Percentiles rank a stretch among this genome's conserved stretches.
Evolutionary conservation across 1,139 yeast genomes (phyloP).

Genomic region (Suhomyces bribrorum): DNA sequence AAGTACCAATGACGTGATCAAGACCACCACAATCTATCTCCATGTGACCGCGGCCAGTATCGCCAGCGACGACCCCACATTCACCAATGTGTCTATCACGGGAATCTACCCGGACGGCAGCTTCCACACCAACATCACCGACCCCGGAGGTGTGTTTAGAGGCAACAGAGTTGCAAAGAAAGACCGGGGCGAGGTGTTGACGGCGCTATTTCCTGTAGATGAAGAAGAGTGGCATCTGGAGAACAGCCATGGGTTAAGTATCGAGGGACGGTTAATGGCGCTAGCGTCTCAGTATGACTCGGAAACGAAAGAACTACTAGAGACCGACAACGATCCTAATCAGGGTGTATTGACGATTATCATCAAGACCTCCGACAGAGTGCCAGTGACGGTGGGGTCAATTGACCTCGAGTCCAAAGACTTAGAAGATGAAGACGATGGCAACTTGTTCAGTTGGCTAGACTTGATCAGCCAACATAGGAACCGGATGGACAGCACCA

Average conservation of each 20-base stretch:
- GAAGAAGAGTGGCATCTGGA: conserved; percentile 6
- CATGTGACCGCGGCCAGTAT: conserved; percentile 9
- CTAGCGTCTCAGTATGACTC: conserved; percentile 17
- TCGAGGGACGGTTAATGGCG: conserved; percentile 8
- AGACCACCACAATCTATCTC: conserved; percentile 18
- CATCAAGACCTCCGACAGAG: conserved; percentile 25
- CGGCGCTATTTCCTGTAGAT: conserved; percentile 11
- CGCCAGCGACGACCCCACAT: conserved; percentile 12
- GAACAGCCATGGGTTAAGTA: conserved; percentile 1
- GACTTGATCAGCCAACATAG: conserved; percentile 23
- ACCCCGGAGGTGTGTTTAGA: conserved; percentile 8
- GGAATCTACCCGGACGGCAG: conserved; percentile 24
- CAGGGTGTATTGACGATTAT: conserved; percentile 18
- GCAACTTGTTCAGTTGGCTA: conserved; percentile 32
- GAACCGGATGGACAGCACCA: conserved; percentile 4
- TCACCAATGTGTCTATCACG: conserved; percentile 18
- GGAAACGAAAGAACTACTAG: conserved; percentile 19
- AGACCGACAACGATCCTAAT: conserved; percentile 19
- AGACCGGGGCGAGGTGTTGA: conserved; percentile 4
- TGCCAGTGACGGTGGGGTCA: conserved; percentile 30
- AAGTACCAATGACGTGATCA: conserved; percentile 17
- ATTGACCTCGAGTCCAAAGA: conserved; percentile 21
- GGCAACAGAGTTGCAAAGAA: conserved; percentile 1
- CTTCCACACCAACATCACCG: conserved; percentile 15
- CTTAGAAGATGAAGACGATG: conserved; percentile 15